phyloP scores from a whole-genome alignment of 2,329 filamentous ascomycete genomes.

The Talaromyces sp. region DNA sequence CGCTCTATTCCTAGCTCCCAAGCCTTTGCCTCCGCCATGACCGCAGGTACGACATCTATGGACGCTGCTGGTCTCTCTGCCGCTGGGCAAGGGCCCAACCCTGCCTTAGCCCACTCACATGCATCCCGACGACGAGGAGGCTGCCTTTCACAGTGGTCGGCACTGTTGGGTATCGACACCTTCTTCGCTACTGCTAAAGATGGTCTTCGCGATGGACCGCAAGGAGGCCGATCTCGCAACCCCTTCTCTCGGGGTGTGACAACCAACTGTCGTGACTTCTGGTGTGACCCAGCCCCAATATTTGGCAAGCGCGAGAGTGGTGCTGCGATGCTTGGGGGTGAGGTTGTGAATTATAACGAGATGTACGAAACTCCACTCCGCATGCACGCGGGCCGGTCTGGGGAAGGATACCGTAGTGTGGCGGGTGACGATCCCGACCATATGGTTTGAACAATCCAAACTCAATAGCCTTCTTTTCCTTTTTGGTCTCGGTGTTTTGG shows the following conservation, averaged over 20 bases:
- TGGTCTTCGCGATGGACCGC: constrained; percentile 59
- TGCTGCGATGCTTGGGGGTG: constrained; percentile 73
- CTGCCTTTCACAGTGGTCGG: constrained; percentile 77
- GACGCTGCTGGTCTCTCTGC: constrained; percentile 72
- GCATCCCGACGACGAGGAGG: constrained; percentile 58
- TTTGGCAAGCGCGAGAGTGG: constrained; percentile 77
- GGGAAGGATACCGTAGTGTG: constrained; percentile 60
- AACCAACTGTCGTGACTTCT: constrained; percentile 95
- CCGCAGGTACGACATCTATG: constrained; percentile 66
- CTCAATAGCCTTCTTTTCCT: constrained; percentile 1
- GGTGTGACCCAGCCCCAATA: constrained; percentile 83
- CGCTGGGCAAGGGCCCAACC: constrained; percentile 65
- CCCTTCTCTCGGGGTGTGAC: constrained; percentile 82
- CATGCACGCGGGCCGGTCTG: constrained; percentile 58
- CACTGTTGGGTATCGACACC: constrained; percentile 84
- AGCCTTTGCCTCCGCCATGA: constrained; percentile 68
- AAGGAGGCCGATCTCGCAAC: constrained; percentile 64
- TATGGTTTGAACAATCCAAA: constrained; percentile 24
- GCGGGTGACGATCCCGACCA: constrained; percentile 42
- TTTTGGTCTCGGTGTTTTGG: not conserved
- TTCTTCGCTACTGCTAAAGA: constrained; percentile 89
- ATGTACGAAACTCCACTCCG: constrained; percentile 83
- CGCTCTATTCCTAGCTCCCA: constrained; percentile 56
- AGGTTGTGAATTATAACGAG: constrained; percentile 79
- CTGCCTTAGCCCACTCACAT: constrained; percentile 54